A percentile compares a stretch with the other conserved stretches of the same genome.
phyloP scores from a whole-genome alignment of 768 basidiomycete genomes.

The Suillus plorans region DNA sequence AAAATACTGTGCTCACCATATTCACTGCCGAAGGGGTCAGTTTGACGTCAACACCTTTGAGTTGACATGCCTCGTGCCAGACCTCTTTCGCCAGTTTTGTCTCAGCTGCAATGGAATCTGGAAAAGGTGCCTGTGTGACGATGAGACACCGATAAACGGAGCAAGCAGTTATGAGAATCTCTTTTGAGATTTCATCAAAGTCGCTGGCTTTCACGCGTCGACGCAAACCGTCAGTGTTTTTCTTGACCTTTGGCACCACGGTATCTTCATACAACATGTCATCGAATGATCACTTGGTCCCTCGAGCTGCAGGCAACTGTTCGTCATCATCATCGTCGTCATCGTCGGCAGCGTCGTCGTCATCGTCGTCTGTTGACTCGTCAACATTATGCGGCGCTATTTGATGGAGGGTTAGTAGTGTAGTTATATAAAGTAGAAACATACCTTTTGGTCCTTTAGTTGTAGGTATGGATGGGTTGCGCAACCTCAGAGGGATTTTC shows the following conservation, averaged over 20 bases:
- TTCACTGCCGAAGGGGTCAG: too few relatives aligned
- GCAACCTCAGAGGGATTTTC: background rate
- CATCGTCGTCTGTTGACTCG: background rate
- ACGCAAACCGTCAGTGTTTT: background rate
- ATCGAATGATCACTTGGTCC: background rate
- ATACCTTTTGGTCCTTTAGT: background rate
- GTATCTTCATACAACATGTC: background rate
- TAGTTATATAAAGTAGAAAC: background rate
- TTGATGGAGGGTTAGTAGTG: background rate
- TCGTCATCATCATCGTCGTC: background rate
- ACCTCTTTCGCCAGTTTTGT: too few relatives aligned
- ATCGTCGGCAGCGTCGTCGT: background rate
- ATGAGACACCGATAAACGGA: too few relatives aligned
- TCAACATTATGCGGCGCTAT: background rate
- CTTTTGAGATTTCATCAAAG: constrained; percentile 11
- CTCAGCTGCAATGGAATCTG: too few relatives aligned
- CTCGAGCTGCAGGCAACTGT: background rate
- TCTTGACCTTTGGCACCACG: background rate
- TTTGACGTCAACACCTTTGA: too few relatives aligned
- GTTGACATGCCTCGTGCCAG: too few relatives aligned
- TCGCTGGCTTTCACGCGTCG: constrained; percentile 13
- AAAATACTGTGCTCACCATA: too few relatives aligned
- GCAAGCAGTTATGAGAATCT: too few relatives aligned
- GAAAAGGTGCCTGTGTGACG: too few relatives aligned
- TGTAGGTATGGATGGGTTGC: background rate